phyloP scores from a whole-genome alignment of 2,329 filamentous ascomycete species.

The Monosporascus sp. region DNA sequence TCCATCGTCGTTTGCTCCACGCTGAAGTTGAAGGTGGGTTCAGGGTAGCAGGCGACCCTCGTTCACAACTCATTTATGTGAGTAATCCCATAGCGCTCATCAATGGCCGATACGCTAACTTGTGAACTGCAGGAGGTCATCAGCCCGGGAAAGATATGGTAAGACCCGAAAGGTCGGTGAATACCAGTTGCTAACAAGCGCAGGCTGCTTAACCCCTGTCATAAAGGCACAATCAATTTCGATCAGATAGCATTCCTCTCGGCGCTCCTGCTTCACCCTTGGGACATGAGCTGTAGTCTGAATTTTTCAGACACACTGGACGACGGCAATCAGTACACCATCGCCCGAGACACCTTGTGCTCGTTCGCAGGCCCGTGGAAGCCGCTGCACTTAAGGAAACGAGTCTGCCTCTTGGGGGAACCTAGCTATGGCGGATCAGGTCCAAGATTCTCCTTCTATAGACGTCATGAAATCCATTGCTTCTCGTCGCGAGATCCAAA shows the following conservation, averaged over 20 bases:
- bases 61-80: not conserved
- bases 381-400: not conserved
- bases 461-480: not conserved
- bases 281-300: not conserved
- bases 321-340: not conserved
- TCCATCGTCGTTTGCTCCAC: not conserved
- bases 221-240: not conserved
- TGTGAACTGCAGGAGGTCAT: not conserved
- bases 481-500: not conserved
- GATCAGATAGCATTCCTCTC: not conserved
- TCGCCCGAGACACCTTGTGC: not conserved
- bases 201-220: not conserved
- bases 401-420: not conserved
- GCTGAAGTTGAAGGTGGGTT: not conserved
- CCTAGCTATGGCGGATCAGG: not conserved
- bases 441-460: not conserved
- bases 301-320: not conserved
- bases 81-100: not conserved
- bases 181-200: not conserved
- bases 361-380: not conserved
- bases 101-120: not conserved
- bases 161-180: not conserved
- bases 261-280: not conserved
- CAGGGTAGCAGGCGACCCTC: not conserved
- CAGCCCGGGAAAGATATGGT: not conserved